Base-by-base conservation (phyloP, 768 basidiomycete species). In the Tricholomella constricta region DNA sequence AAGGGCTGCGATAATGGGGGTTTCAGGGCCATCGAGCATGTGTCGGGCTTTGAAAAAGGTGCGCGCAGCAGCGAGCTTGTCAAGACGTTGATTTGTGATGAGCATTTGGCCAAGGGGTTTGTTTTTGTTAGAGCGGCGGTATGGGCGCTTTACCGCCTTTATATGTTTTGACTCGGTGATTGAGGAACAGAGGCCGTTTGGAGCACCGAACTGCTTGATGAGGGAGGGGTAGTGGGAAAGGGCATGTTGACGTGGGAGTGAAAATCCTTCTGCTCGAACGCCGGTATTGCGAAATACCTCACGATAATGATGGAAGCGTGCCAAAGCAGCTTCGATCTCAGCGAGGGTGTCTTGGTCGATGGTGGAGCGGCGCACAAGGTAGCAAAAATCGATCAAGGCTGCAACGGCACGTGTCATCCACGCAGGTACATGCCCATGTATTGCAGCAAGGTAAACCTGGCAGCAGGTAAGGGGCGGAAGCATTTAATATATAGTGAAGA, bases 81-180 rank as follows among this genome's bases (percentile, higher is more conserved):
- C 38, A 6, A 40, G 38, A 10, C 19, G 38, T 22, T 40, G 38
- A 34, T 70, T 73, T 23, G 60, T 67, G 0, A 63, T 17, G 0
- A 73, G 63, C 56, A 75, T 75, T 32, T 73, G 68, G 38, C 38
- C 19, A 22, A 40, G 38, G 2, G 38, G 19, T 9, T 40, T 40
- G 38, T 40, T 19, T 3, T 48, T 14, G 45, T 60, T 74, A 0
- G 70, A 72, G 0, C 55, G 52, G 1, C 58, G 48, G 45, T 64
- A 75, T 1, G 69, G 73, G 27, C 70, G 36, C 45, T 75, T 74
- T 5, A 75, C 68, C 2, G 68, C 23, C 74, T 70, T 0, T 2
- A 40, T 40, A 12, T 40, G 19, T 10, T 40, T 40, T 1, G 38
- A 40, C 38, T 40, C 38, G 8, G 66, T 74, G 14, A 73, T 74